These are phyloP conservation scores for Schrenkiella parvula DNA, from an alignment of 345 rosid genomes.

Conservation along the genomic window DNA sequence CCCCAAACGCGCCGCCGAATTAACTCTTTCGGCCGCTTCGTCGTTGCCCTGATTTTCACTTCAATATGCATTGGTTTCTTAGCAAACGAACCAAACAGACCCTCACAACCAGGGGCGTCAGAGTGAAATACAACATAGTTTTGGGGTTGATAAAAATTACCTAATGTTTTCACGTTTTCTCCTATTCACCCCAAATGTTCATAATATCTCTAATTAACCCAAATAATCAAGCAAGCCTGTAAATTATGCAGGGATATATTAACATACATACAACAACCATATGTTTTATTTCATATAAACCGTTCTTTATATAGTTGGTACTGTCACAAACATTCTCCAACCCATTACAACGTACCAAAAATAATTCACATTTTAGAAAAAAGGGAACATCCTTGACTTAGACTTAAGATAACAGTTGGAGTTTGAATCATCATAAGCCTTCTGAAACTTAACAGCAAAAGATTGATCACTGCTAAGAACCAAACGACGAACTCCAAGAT, in stretches of 20 bases:
- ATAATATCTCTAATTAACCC: no score
- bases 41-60: not conserved
- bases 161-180: not conserved
- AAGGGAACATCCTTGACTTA: not conserved
- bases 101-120: not conserved
- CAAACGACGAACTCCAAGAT: conserved; percentile 18
- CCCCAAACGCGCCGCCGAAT: conserved; percentile 4
- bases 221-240: not conserved
- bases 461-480: conserved; percentile 19
- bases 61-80: not conserved
- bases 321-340: not conserved
- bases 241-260: not conserved
- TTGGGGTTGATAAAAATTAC: not conserved
- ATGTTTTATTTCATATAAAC: conserved; percentile 24
- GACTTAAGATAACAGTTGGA: conserved; percentile 23
- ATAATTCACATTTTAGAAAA: not conserved
- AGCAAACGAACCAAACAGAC: not conserved
- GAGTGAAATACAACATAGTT: conserved; percentile 1
- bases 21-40: not conserved
- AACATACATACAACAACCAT: not conserved
- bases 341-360: not conserved
- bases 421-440: conserved; percentile 28
- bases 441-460: conserved; percentile 18
- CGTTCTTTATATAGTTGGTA: conserved; percentile 1
- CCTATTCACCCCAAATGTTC: not conserved